phyloP scores from a whole-genome alignment of 306 rosid genomes.

The Abrus pulchellus region DNA sequence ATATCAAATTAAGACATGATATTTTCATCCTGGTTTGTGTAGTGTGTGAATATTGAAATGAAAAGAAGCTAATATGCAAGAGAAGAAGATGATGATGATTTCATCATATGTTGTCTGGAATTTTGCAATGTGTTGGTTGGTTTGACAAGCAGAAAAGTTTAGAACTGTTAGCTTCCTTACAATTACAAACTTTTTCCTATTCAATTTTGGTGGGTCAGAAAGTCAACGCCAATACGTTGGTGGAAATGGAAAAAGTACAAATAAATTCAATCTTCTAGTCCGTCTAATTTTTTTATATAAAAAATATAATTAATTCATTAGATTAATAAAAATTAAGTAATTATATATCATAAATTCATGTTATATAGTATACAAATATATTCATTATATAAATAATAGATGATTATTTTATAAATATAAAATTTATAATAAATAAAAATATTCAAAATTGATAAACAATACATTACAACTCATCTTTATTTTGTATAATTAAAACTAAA shows the following conservation, averaged over 20 bases:
- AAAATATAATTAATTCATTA: too few species aligned
- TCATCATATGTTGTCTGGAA: background rate
- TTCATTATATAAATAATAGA: too few species aligned
- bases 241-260: background rate
- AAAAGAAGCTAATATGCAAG: constrained; percentile 5
- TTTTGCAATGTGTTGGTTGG: background rate
- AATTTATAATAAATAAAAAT: too few species aligned
- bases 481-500: too few species aligned
- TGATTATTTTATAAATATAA: too few species aligned
- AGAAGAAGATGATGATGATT: constrained; percentile 1
- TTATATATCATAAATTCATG: too few species aligned
- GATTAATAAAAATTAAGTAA: too few species aligned
- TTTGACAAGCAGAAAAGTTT: background rate
- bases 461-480: too few species aligned
- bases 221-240: background rate
- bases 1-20: background rate
- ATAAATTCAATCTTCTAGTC: background rate
- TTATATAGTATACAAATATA: too few species aligned
- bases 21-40: constrained; percentile 48
- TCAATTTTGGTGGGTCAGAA: constrained; percentile 39
- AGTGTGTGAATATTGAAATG: background rate
- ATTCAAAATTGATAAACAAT: too few species aligned
- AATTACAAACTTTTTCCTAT: background rate
- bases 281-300: too few species aligned
- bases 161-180: constrained; percentile 23